These are phyloP conservation scores for Leccinum solheimii DNA, from an alignment of 1,284 basidiomycete genomes.

Conservation along the genomic window DNA sequence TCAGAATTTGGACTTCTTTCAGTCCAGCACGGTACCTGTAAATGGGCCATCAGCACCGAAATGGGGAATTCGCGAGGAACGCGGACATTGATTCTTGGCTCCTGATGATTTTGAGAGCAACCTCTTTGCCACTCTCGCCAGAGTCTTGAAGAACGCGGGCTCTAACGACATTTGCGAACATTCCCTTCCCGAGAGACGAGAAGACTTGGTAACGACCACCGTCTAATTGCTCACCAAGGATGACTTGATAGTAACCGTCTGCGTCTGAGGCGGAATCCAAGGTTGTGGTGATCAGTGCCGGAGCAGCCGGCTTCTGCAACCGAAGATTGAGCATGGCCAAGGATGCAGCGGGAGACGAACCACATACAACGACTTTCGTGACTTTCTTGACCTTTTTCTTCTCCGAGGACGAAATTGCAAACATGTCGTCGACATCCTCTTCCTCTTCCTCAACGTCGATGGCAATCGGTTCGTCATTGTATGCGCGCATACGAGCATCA, in stretches of 20 bases:
- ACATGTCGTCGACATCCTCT: conserved; percentile 91
- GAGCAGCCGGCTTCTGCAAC: conserved; percentile 52
- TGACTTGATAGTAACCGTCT: conserved; percentile 95
- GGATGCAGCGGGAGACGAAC: not conserved
- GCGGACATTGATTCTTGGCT: conserved; percentile 96
- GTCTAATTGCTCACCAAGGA: conserved; percentile 94
- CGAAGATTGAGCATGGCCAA: conserved; percentile 14
- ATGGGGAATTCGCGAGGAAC: not conserved
- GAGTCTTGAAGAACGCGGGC: conserved; percentile 81
- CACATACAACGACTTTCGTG: conserved; percentile 50
- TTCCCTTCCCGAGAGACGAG: conserved; percentile 93
- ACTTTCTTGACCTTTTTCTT: conserved; percentile 64
- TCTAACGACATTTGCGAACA: conserved; percentile 96
- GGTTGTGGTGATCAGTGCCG: conserved; percentile 68
- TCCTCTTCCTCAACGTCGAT: conserved; percentile 59
- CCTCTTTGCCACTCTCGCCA: conserved; percentile 72
- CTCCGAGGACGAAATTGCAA: conserved; percentile 62
- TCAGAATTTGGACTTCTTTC: conserved; percentile 90
- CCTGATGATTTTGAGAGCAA: conserved; percentile 97
- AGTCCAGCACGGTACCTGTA: conserved; percentile 90
- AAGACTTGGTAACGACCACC: conserved; percentile 93
- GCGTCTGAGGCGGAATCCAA: conserved; percentile 78
- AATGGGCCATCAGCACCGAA: conserved; percentile 10
- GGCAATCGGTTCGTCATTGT: conserved; percentile 40
- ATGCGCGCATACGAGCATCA: conserved; percentile 73